These are phyloP conservation scores for Boletus subparvulus DNA, from an alignment of 768 basidiomycete genomes.

Conservation along the genomic window DNA sequence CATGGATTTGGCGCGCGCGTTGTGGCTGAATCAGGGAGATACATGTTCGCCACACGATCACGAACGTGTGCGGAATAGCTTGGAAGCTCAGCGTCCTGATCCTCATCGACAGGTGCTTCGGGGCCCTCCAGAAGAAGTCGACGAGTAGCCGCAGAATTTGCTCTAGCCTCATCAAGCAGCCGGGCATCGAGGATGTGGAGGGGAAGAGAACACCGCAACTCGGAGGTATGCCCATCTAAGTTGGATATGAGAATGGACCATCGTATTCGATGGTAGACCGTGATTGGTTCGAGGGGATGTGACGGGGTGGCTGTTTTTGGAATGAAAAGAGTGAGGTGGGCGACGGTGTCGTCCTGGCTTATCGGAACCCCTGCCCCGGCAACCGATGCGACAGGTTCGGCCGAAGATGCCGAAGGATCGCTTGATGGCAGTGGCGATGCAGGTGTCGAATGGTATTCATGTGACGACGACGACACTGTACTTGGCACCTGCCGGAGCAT, in stretches of 20 bases:
- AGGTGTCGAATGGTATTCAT: slow-evolving; percentile 1
- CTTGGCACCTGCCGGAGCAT: slow-evolving; percentile 15
- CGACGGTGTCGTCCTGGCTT: slow-evolving; percentile 51
- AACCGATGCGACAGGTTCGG: slow-evolving; percentile 8
- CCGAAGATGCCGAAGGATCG: background rate
- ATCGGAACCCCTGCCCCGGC: slow-evolving; percentile 22
- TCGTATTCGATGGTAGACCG: slow-evolving; percentile 73
- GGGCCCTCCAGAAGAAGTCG: slow-evolving; percentile 44
- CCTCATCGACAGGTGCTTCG: slow-evolving; percentile 42
- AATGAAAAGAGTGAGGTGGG: slow-evolving; percentile 58
- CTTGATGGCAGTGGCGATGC: background rate
- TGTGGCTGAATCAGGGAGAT: slow-evolving; percentile 59
- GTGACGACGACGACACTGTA: slow-evolving; percentile 13
- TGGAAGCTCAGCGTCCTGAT: slow-evolving; percentile 75
- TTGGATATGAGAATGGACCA: slow-evolving; percentile 82
- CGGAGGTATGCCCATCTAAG: slow-evolving; percentile 87
- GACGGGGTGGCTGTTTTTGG: slow-evolving; percentile 66
- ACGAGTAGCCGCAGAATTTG: slow-evolving; percentile 71
- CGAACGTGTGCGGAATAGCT: slow-evolving; percentile 88
- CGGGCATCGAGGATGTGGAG: slow-evolving; percentile 76
- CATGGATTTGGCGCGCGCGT: slow-evolving; percentile 67
- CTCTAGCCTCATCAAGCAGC: slow-evolving; percentile 72
- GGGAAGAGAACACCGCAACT: slow-evolving; percentile 92
- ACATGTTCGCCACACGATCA: slow-evolving; percentile 85
- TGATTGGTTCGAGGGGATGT: slow-evolving; percentile 73